These are phyloP conservation scores for Tylopilus plumbeoviolaceoides DNA, from an alignment of 768 basidiomycete genomes.

Conservation along the genomic window DNA sequence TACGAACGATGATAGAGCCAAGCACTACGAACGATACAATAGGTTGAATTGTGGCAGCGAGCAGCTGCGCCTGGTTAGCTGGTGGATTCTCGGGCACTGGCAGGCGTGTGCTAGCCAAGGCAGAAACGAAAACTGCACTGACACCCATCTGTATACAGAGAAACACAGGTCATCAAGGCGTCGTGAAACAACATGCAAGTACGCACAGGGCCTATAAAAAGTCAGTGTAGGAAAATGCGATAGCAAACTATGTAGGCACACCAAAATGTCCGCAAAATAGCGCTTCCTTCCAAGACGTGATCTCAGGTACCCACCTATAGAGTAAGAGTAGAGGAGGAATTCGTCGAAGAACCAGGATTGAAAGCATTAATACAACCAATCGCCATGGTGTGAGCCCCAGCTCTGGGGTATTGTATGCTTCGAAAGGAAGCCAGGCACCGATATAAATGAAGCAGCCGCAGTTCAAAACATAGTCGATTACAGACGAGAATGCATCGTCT, in stretches of 20 bases:
- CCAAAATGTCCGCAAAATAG: conserved; percentile 92
- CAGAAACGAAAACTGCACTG: conserved; percentile 84
- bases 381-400: conserved; percentile 69
- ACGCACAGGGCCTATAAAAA: conserved; percentile 49
- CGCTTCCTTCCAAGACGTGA: conserved; percentile 79
- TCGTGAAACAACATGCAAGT: neutral
- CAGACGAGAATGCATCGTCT: conserved; percentile 82
- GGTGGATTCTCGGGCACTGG: conserved; percentile 58
- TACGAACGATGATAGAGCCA: conserved; percentile 79
- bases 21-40: conserved; percentile 88
- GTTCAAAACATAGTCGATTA: conserved; percentile 85
- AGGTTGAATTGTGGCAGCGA: conserved; percentile 72
- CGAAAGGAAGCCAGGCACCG: conserved; percentile 83
- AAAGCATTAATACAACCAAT: conserved; percentile 61
- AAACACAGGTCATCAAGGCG: neutral
- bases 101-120: conserved; percentile 61
- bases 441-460: conserved; percentile 79
- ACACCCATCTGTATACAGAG: conserved; percentile 72
- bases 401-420: conserved; percentile 48
- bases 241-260: conserved; percentile 21
- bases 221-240: conserved; percentile 2
- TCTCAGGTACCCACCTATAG: conserved; percentile 86
- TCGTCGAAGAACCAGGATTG: conserved; percentile 70
- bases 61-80: conserved; percentile 60
- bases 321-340: conserved; percentile 75